phyloP scores from a whole-genome alignment of 2,329 filamentous ascomycete genomes.

The Sphaerulina populicola region DNA sequence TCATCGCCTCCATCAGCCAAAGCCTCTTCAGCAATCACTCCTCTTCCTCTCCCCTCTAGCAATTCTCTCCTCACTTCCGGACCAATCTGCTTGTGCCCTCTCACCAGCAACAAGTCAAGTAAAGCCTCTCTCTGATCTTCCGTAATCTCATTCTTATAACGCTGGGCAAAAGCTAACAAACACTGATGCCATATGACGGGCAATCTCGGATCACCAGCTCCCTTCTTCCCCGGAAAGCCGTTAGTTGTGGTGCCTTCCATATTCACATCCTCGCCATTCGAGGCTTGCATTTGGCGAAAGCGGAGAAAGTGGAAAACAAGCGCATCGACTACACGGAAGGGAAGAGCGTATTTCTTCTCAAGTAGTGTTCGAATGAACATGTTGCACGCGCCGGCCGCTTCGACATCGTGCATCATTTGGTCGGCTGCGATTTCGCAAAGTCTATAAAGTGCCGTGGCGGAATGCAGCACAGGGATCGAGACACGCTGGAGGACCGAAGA shows the following conservation, averaged over 20 bases:
- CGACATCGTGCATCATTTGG: slow-evolving; percentile 71
- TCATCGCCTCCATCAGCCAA: slow-evolving; percentile 63
- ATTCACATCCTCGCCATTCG: slow-evolving; percentile 47
- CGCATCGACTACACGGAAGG: slow-evolving; percentile 88
- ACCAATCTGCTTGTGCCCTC: slow-evolving; percentile 80
- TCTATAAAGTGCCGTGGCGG: slow-evolving; percentile 80
- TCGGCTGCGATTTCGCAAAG: slow-evolving; percentile 91
- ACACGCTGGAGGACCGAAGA: slow-evolving; percentile 76
- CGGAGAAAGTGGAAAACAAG: slow-evolving; percentile 94
- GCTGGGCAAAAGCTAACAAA: slow-evolving; percentile 80
- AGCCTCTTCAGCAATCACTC: slow-evolving; percentile 58
- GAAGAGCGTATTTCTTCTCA: slow-evolving; percentile 94
- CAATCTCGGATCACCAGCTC: slow-evolving; percentile 48
- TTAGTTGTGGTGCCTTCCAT: slow-evolving; percentile 43
- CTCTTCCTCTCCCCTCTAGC: slow-evolving; percentile 76
- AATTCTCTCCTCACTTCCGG: slow-evolving; percentile 86
- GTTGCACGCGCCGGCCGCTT: slow-evolving; percentile 85
- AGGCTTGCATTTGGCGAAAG: slow-evolving; percentile 64
- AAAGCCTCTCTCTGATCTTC: slow-evolving; percentile 90
- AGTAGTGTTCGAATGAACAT: slow-evolving; percentile 88
- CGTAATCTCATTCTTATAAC: slow-evolving; percentile 92
- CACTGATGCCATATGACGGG: slow-evolving; percentile 97
- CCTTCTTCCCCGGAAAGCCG: slow-evolving; percentile 28
- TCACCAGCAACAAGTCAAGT: slow-evolving; percentile 72
- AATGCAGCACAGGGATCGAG: slow-evolving; percentile 83